phyloP scores from a whole-genome alignment of 352 stramenopile species.

The Pilasporangium apinafurcum region DNA sequence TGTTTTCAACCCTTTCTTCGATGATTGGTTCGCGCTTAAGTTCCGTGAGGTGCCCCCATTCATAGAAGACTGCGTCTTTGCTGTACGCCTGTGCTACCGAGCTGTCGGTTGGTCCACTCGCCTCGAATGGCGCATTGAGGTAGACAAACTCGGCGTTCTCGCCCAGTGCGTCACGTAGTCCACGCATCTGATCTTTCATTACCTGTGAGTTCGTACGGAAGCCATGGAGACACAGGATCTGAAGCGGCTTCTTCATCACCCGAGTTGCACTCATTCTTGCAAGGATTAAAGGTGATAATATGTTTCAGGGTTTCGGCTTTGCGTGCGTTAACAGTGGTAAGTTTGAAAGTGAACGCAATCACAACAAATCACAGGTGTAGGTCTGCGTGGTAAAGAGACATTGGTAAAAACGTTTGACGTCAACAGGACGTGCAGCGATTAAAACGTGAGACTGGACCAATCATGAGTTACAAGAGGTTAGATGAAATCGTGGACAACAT shows the following conservation, averaged over 20 bases:
- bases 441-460: too few species aligned
- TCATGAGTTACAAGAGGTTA: too few species aligned
- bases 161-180: conserved; percentile 50
- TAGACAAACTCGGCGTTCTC: conserved; percentile 62
- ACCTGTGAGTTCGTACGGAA: conserved; percentile 67
- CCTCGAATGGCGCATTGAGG: conserved; percentile 49
- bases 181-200: conserved; percentile 61
- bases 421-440: too few species aligned
- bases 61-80: conserved; percentile 62
- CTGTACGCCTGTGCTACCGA: conserved; percentile 47
- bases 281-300: too few species aligned
- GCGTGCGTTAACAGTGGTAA: too few species aligned
- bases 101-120: conserved; percentile 47
- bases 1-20: too few species aligned
- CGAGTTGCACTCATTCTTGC: conserved; percentile 1
- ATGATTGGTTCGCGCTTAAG: conserved; percentile 11
- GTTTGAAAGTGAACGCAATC: too few species aligned
- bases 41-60: conserved; percentile 46
- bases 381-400: too few species aligned
- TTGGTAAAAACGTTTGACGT: too few species aligned
- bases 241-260: conserved; percentile 21
- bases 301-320: too few species aligned
- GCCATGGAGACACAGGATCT: conserved; percentile 69
- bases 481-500: too few species aligned
- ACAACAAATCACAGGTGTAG: too few species aligned